Base-by-base conservation (phyloP, 108 stramenopile genomes). In the Phaeodactylum tricornutum region DNA sequence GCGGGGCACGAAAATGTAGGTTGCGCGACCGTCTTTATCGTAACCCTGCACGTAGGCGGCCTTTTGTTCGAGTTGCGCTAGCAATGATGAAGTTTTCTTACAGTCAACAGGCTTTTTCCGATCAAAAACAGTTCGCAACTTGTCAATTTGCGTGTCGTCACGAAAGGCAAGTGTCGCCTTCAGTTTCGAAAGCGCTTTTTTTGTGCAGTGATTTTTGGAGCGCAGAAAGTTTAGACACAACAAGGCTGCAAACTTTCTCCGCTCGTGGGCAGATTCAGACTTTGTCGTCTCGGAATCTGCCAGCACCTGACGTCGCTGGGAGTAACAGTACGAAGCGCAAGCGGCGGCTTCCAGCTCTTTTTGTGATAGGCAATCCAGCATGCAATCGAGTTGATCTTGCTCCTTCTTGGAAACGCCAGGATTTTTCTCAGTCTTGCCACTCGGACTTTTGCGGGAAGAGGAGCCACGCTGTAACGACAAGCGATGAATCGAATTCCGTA, bases 1-100 rank as follows among this genome's bases (percentile, higher is more conserved):
- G n/a, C 70, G 50, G 6, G 70, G 70, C 27, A 64, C 35, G 3
- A 71, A 71, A 9, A 61, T 42, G 8, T 64, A 53, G 16, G 70
- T 71, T 0, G 63, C 50, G 21, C 70, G 52, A 16, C 70, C 70
- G 38, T 64, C 29, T 26, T 51, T 59, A 37, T 71, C 63, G 43
- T 55, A 64, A 7, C 70, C 63, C 32, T 61, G 58, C 0, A 71
- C 70, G 33, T 46, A 62, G 21, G 24, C 15, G 24, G 22, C n/a
- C 44, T 45, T 45, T n/a, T n/a, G 8, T 25, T 45, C 23, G 15
- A 22, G 22, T n/a, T 50, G 30, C 15, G 30, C 24, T n/a, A 33
- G 19, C 33, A 34, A 34, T n/a, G n/a, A n/a, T n/a, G 33, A 8
- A 12, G 11, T 34, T 34, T 8, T 8, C 33, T 11, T 34, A 34